Percentiles rank a stretch among this genome's conserved stretches.
phyloP scores from a whole-genome alignment of 2,329 filamentous ascomycete genomes.

The Cercospora canescens region DNA sequence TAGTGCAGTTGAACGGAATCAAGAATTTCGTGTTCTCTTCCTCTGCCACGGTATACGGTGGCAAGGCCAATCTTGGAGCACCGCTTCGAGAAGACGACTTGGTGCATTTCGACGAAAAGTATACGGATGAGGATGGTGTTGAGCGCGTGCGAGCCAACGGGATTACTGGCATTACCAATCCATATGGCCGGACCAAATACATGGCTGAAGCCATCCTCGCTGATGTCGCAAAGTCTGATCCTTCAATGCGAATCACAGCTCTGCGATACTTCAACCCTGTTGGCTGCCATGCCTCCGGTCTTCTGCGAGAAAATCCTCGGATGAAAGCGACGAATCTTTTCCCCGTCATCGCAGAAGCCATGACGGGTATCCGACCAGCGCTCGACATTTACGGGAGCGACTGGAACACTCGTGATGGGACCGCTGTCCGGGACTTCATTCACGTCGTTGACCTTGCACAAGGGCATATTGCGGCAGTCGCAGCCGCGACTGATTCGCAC shows the following conservation, averaged over 20 bases:
- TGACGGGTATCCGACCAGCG: conserved; percentile 55
- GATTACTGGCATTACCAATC: conserved; percentile 60
- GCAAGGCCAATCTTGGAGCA: conserved; percentile 30
- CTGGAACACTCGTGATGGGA: conserved; percentile 66
- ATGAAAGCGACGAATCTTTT: conserved; percentile 64
- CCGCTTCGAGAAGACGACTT: conserved; percentile 28
- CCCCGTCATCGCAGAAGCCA: conserved; percentile 62
- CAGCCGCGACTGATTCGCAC: conserved; percentile 26
- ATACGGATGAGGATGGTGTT: conserved; percentile 45
- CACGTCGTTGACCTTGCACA: conserved; percentile 58
- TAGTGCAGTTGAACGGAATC: conserved; percentile 60
- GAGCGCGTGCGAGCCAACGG: conserved; percentile 47
- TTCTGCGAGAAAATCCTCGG: conserved; percentile 64
- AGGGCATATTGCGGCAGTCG: conserved; percentile 63
- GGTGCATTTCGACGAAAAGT: conserved; percentile 40
- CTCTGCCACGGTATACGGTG: conserved; percentile 67
- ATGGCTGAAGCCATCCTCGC: conserved; percentile 67
- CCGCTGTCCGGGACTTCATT: conserved; percentile 58
- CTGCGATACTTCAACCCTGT: conserved; percentile 69
- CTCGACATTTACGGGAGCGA: conserved; percentile 65
- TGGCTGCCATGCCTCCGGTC: conserved; percentile 64
- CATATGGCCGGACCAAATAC: conserved; percentile 67
- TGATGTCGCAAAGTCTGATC: conserved; percentile 59
- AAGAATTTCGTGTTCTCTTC: conserved; percentile 69
- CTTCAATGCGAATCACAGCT: conserved; percentile 63